Base-by-base conservation (phyloP, 495 filamentous ascomycete species). In the Parathielavia hyrcaniae region DNA sequence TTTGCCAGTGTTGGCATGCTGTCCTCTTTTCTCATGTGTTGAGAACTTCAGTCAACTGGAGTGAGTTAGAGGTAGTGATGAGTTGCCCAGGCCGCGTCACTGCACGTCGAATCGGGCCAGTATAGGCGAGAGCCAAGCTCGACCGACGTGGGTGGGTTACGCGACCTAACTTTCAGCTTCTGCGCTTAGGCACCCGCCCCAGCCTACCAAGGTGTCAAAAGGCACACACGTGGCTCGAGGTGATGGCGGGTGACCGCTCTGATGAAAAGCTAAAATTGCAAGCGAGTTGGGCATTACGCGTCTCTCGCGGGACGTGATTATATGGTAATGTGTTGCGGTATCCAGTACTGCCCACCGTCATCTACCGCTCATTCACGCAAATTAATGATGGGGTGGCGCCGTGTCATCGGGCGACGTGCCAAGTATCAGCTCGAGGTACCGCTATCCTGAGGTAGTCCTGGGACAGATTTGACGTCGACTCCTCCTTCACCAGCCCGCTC, bases 381-480 rank as follows among this genome's bases (percentile, higher is more conserved):
- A 3, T 6, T 3, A 30, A 30, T 30, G 26, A 30, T 30, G 26
- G 26, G 2, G 26, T 6, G 2, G 26, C 26, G n/a, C 39, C 39
- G 2, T n/a, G 39, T n/a, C n/a, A 8, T 16, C 39, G 2, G 39
- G 17, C 16, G 39, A 19, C 13, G 7, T 17, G 39, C 7, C 39
- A 6, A 6, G 26, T 30, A 14, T 47, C 48, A 45, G 39, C 26
- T 58, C 8, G 39, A 36, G 16, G 36, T 39, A 30, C 34, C 38
- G 38, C 45, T 46, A 39, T 61, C 53, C 43, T 49, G 9, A 8
- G 59, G 45, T 2, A 17, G 23, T 7, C 46, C 45, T 13, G 55
- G 19, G 22, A 49, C 55, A 11, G 44, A 41, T n/a, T 38, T 51
- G 38, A 58, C 30, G 2, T 62, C 55, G n/a, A n/a, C n/a, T n/a